A percentile compares a stretch with the other conserved stretches of the same genome.
These are phyloP conservation scores for Colletotrichum sidae DNA, from an alignment of 2,329 filamentous ascomycete species.

Conservation along the genomic window DNA sequence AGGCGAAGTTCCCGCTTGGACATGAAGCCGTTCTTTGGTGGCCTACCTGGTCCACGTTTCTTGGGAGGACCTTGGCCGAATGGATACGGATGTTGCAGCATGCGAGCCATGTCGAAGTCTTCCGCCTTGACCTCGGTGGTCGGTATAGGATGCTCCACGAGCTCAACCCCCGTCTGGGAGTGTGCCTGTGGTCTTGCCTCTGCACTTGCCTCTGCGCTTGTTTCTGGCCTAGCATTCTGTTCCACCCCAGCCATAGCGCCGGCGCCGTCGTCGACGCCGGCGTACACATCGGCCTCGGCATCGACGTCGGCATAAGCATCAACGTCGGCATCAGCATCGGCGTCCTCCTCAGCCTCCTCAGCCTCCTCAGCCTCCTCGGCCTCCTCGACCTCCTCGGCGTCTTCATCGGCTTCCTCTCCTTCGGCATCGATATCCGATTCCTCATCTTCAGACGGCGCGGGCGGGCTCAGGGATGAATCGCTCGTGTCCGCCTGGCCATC, in stretches of 20 bases:
- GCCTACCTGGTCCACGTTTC: constrained; percentile 82
- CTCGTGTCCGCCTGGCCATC: constrained; percentile 69
- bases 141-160: constrained; percentile 25
- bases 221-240: constrained; percentile 43
- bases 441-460: constrained; percentile 53
- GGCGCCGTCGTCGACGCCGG: constrained; percentile 43
- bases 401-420: constrained; percentile 37
- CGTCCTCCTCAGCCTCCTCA: constrained; percentile 26
- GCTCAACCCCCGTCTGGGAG: constrained; percentile 41
- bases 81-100: constrained; percentile 55
- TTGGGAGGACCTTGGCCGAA: constrained; percentile 55
- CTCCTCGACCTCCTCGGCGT: constrained; percentile 24
- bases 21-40: constrained; percentile 86
- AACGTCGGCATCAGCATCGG: constrained; percentile 39
- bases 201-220: constrained; percentile 41
- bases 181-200: constrained; percentile 43
- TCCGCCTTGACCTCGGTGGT: constrained; percentile 43
- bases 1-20: constrained; percentile 79
- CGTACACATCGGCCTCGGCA: constrained; percentile 43
- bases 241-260: constrained; percentile 44
- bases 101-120: constrained; percentile 42
- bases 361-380: constrained; percentile 41
- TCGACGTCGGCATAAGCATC: constrained; percentile 30
- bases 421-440: constrained; percentile 44
- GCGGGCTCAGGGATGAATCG: constrained; percentile 58